Percentiles rank a stretch among this genome's conserved stretches.
phyloP scores from a whole-genome alignment of 2,329 filamentous ascomycete species.

The Calonectria honghensis region DNA sequence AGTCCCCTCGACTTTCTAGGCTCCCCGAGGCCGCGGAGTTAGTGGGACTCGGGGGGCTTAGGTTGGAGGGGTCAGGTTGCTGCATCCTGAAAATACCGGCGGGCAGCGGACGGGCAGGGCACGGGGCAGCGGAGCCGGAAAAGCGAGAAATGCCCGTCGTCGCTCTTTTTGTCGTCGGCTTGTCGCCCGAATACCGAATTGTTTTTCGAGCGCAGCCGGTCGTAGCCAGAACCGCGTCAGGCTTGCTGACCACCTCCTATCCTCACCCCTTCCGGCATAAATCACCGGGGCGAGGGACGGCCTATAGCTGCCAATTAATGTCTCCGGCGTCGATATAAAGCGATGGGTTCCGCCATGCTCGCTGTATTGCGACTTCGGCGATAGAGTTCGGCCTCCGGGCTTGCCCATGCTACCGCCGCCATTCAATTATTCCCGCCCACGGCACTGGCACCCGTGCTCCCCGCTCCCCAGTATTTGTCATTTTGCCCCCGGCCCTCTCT shows the following conservation, averaged over 20 bases:
- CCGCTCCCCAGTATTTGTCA: conserved; percentile 30
- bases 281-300: neutral
- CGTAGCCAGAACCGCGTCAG: neutral
- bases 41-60: conserved; percentile 23
- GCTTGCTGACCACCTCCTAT: conserved; percentile 10
- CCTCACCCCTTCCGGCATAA: conserved; percentile 10
- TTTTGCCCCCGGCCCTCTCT: conserved; percentile 7
- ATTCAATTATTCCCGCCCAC: neutral
- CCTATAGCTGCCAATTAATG: neutral
- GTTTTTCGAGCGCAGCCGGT: neutral
- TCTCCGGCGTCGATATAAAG: conserved; percentile 16
- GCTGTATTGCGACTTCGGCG: conserved; percentile 31
- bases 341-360: neutral
- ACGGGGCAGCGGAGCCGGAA: conserved; percentile 22
- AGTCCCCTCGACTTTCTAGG: neutral
- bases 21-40: conserved; percentile 29
- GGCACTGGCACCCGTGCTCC: conserved; percentile 24
- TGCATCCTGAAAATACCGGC: conserved; percentile 31
- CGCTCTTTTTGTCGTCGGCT: conserved; percentile 19
- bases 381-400: conserved; percentile 32
- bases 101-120: conserved; percentile 15
- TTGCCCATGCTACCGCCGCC: conserved; percentile 4
- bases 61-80: neutral
- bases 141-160: conserved; percentile 20
- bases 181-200: neutral